These are phyloP conservation scores for Leccinum pseudoinsigne DNA, from an alignment of 1,284 basidiomycete species.

Conservation along the genomic window DNA sequence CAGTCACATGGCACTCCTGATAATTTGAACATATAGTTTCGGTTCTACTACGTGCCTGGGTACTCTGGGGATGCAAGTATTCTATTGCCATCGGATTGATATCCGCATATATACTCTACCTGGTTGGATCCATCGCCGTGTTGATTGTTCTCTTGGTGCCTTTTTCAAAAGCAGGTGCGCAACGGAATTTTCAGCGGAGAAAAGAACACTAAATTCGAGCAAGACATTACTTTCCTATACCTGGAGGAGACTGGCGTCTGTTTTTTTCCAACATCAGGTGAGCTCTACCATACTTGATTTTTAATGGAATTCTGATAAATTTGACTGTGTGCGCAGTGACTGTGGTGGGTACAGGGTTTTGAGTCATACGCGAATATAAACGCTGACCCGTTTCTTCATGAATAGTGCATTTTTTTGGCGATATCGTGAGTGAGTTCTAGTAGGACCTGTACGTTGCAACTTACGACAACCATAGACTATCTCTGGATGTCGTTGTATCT, in stretches of 20 bases:
- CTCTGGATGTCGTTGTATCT: neutral
- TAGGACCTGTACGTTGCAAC: too few species aligned
- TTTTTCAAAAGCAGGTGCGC: neutral
- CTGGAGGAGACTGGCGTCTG: neutral
- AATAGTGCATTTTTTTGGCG: neutral
- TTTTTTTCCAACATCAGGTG: neutral
- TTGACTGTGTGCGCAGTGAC: neutral
- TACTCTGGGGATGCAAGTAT: constrained; percentile 16
- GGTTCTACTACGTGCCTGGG: constrained; percentile 19
- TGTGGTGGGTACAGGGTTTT: neutral
- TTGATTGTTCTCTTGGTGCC: neutral
- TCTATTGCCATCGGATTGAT: neutral
- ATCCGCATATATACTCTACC: constrained; percentile 4
- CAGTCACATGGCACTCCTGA: neutral
- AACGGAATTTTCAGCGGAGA: neutral
- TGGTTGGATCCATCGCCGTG: neutral
- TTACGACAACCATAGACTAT: neutral
- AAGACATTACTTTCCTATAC: neutral
- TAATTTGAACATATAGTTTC: constrained; percentile 2
- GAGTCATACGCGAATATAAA: too few species aligned
- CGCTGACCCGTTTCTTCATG: neutral
- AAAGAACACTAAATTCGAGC: neutral
- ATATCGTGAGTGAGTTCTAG: neutral
- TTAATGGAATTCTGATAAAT: neutral
- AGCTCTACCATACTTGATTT: neutral